A percentile compares a stretch with the other conserved stretches of the same genome.
phyloP scores from a whole-genome alignment of 1,284 basidiomycete species.

The Ganoderma leucocontextum region DNA sequence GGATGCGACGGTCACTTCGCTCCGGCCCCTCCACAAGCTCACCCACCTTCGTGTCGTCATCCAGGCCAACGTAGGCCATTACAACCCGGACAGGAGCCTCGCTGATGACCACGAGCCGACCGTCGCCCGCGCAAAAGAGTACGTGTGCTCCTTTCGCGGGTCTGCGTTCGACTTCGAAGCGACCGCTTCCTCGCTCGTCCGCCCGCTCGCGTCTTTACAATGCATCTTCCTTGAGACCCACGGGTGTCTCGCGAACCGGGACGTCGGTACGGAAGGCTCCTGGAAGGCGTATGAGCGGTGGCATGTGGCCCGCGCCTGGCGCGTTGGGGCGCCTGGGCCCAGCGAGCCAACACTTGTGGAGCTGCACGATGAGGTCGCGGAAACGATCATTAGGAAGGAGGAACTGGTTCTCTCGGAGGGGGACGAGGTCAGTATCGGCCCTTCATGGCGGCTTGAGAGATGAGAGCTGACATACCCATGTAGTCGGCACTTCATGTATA shows the following conservation, averaged over 20 bases:
- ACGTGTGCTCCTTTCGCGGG: too few species aligned
- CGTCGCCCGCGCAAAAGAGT: too few species aligned
- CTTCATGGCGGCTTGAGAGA: too few species aligned
- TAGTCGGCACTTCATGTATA: too few species aligned
- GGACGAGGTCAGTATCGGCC: not conserved
- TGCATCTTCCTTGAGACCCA: not conserved
- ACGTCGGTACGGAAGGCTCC: not conserved
- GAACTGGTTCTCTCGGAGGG: not conserved
- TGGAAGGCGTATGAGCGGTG: not conserved
- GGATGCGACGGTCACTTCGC: too few species aligned
- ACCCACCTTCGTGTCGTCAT: too few species aligned
- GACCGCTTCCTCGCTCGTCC: not conserved
- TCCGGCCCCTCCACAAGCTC: too few species aligned
- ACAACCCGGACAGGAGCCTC: too few species aligned
- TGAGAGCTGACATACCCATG: too few species aligned
- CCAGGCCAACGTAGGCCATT: too few species aligned
- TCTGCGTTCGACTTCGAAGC: too few species aligned
- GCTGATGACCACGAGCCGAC: too few species aligned
- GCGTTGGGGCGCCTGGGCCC: not conserved
- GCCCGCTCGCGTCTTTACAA: not conserved
- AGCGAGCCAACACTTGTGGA: not conserved
- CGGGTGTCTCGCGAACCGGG: not conserved
- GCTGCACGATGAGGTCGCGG: not conserved
- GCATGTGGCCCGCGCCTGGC: not conserved
- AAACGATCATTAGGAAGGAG: not conserved